Evolutionary conservation across 805 yeast genomes (phyloP).

Genomic region (Candida corydali): DNA sequence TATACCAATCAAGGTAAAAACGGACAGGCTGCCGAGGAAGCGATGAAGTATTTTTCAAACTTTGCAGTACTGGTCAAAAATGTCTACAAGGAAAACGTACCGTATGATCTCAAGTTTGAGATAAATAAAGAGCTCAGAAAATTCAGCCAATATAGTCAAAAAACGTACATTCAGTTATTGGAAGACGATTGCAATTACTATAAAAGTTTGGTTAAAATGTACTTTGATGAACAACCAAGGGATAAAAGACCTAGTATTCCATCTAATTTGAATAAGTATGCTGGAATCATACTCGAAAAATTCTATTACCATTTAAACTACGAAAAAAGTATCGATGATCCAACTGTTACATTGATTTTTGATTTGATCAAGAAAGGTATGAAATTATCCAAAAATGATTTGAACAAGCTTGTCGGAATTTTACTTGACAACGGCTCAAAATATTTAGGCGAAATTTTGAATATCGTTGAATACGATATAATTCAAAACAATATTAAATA

Average conservation of each 20-base stretch:
- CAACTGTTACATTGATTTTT: not conserved
- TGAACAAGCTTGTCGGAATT: not conserved
- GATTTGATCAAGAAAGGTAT: constrained; percentile 1
- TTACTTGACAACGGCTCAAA: not conserved
- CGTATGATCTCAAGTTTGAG: constrained; percentile 18
- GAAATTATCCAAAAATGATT: not conserved
- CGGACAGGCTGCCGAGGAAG: constrained; percentile 1
- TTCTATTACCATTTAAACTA: constrained; percentile 3
- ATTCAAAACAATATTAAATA: constrained; percentile 23
- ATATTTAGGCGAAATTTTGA: constrained; percentile 14
- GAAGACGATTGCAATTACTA: constrained; percentile 21
- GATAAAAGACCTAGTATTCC: constrained; percentile 1
- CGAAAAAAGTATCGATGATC: constrained; percentile 1
- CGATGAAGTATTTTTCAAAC: constrained; percentile 1
- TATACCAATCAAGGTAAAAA: constrained; percentile 1
- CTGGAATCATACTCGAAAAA: constrained; percentile 1
- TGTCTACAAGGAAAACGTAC: constrained; percentile 1
- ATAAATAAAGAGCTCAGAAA: constrained; percentile 27
- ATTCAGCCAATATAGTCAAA: not conserved
- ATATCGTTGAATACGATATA: constrained; percentile 26
- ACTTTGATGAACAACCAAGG: not conserved
- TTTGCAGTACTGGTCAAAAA: not conserved
- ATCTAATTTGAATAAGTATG: not conserved
- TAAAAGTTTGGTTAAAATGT: constrained; percentile 15
- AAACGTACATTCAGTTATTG: constrained; percentile 15